phyloP scores from a whole-genome alignment of 768 basidiomycete species.

The Megacollybia marginata region DNA sequence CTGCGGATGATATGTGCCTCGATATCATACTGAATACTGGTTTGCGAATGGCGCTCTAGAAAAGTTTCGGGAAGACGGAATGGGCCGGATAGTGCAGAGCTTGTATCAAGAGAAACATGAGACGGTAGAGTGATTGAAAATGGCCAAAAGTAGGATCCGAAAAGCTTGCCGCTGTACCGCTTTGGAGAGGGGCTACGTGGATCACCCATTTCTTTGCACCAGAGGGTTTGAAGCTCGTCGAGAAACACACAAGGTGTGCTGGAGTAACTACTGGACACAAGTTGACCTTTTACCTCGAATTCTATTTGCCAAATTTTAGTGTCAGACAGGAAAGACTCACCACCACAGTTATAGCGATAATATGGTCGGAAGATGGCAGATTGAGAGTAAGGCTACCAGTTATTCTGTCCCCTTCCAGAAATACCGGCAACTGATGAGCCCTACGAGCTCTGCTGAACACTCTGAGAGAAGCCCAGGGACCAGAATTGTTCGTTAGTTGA shows the following conservation, averaged over 20 bases:
- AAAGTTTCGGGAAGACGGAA: slow-evolving; percentile 44
- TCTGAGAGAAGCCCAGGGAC: slow-evolving; percentile 37
- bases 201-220: slow-evolving; percentile 1
- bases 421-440: slow-evolving; percentile 26
- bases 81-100: slow-evolving; percentile 29
- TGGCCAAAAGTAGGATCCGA: slow-evolving; percentile 1
- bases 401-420: slow-evolving; percentile 26
- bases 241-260: neutral
- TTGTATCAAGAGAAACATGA: slow-evolving; percentile 31
- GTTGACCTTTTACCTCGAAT: neutral
- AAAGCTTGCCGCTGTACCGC: neutral
- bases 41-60: slow-evolving; percentile 39
- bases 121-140: slow-evolving; percentile 1
- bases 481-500: slow-evolving; percentile 20
- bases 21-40: slow-evolving; percentile 34
- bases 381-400: slow-evolving; percentile 27
- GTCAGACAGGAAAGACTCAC: slow-evolving; percentile 22
- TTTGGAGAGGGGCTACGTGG: neutral
- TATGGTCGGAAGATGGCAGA: slow-evolving; percentile 31
- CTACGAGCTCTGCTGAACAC: slow-evolving; percentile 35
- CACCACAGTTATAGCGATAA: slow-evolving; percentile 40
- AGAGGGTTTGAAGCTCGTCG: slow-evolving; percentile 1
- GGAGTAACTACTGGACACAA: neutral
- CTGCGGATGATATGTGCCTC: slow-evolving; percentile 22
- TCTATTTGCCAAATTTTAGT: neutral